Evolutionary conservation across 108 stramenopile species (phyloP), one percentile per base, ranked within the genome.

Genomic region (Skeletonema tropicum): DNA sequence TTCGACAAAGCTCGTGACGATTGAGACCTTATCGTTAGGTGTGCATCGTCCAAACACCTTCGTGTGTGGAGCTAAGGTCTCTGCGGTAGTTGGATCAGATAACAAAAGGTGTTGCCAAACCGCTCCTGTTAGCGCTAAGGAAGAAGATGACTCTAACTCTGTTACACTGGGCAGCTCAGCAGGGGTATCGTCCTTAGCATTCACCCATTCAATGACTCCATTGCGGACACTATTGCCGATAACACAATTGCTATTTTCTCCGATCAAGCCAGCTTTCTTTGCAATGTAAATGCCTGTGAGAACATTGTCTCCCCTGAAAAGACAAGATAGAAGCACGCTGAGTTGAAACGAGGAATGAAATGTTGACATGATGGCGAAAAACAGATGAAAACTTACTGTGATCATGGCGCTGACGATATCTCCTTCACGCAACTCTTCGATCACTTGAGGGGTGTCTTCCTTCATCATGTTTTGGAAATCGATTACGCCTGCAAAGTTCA

Each of bases 271-370:
- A 35, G 85, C 74, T 61, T 84, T 74, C 45, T 68, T 70, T 5
- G 90, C 90, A 57, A 91, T 86, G 55, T 70, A 63, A 39, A 91
- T 77, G 5, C 88, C 90, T n/a, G 86, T 89, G 21, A 88, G 66
- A 41, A 83, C 73, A 55, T 76, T 86, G 61, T 91, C 90, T n/a
- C 19, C 90, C 90, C 68, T 68, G 52, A 17, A 30, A 15, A 29
- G 55, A 46, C 11, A 49, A 12, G 19, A 29, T 57, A 15, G 14
- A 15, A 52, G 17, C 10, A 2, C 30, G 4, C 49, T 55, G 30
- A 19, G 35, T 15, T 68, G 31, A 33, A 14, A n/a, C 32, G 26
- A 13, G 11, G 48, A 57, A n/a, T 49, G 67, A 32, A 55, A 19
- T 32, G 39, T 19, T 32, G 25, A 13, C 2, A 31, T 32, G 19